These are phyloP conservation scores for Scleromitrula shiraiana DNA, from an alignment of 2,329 filamentous ascomycete species.

Conservation along the genomic window DNA sequence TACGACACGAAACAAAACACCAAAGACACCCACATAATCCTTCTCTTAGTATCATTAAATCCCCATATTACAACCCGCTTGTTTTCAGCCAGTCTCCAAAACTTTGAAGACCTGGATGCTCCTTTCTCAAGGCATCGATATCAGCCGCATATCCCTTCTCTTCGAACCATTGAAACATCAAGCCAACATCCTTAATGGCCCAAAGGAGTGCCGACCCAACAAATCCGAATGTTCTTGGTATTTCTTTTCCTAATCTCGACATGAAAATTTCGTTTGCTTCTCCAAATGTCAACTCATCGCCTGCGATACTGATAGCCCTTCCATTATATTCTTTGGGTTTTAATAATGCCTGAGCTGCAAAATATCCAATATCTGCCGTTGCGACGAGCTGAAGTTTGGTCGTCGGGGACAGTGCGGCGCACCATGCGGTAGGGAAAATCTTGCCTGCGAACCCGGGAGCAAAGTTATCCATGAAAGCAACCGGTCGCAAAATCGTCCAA, in stretches of 20 bases:
- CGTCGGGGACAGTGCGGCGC: conserved; percentile 19
- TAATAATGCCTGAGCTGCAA: conserved; percentile 37
- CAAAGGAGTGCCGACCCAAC: conserved; percentile 19
- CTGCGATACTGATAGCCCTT: conserved; percentile 35
- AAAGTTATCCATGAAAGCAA: conserved; percentile 46
- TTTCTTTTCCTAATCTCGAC: conserved; percentile 20
- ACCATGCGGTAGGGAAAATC: conserved; percentile 27
- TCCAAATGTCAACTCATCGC: conserved; percentile 36
- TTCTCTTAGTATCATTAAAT: too few relatives aligned
- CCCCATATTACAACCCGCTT: conserved; percentile 20
- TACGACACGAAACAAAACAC: neutral
- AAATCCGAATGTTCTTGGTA: conserved; percentile 25
- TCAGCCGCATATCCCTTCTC: conserved; percentile 25
- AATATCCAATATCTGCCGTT: conserved; percentile 37
- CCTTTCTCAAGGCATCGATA: conserved; percentile 33
- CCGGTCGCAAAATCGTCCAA: conserved; percentile 49
- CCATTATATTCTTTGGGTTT: conserved; percentile 32
- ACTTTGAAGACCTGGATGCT: conserved; percentile 35
- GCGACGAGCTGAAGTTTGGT: conserved; percentile 37
- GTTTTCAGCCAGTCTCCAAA: conserved; percentile 38
- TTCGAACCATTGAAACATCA: conserved; percentile 28
- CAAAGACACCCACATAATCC: neutral
- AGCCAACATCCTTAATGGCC: conserved; percentile 21
- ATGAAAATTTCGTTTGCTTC: conserved; percentile 29
- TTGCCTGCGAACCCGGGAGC: conserved; percentile 20